Conservation (phyloP, 495 filamentous ascomycete species). For the Immersiella caudata region DNA sequence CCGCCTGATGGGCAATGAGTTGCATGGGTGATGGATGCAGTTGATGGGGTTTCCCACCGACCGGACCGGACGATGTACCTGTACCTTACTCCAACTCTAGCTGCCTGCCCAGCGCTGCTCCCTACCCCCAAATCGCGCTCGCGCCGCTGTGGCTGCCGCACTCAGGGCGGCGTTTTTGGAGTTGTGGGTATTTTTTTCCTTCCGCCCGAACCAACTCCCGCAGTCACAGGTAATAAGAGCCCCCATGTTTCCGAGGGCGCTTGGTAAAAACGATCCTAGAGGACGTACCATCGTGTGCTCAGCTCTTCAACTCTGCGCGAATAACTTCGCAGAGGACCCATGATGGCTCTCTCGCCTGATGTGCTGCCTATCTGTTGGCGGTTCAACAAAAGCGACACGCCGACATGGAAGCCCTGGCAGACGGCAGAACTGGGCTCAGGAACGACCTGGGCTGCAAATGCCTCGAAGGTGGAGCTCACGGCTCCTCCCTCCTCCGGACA, state of each 20-base stretch:
- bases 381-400: slow-evolving; percentile 12
- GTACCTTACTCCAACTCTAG: slow-evolving; percentile 14
- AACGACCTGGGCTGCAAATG: slow-evolving; percentile 7
- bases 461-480: neutral
- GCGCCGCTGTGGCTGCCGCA: neutral
- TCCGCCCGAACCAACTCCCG: slow-evolving; percentile 14
- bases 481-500: slow-evolving; percentile 13
- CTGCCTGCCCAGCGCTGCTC: neutral
- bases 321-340: neutral
- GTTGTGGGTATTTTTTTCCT: neutral
- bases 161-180: neutral
- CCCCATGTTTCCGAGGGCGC: slow-evolving; percentile 4
- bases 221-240: neutral
- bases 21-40: slow-evolving; percentile 31
- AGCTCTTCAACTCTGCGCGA: neutral
- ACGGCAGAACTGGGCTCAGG: neutral
- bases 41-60: slow-evolving; percentile 21
- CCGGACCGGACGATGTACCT: slow-evolving; percentile 31
- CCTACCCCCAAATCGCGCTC: neutral
- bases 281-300: neutral
- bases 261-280: neutral
- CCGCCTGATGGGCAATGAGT: slow-evolving; percentile 31
- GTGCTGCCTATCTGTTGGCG: neutral
- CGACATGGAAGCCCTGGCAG: neutral
- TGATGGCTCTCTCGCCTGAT: neutral